These are phyloP conservation scores for Dalechampia spathulata DNA, from an alignment of 441 rosid species.

Conservation along the genomic window DNA sequence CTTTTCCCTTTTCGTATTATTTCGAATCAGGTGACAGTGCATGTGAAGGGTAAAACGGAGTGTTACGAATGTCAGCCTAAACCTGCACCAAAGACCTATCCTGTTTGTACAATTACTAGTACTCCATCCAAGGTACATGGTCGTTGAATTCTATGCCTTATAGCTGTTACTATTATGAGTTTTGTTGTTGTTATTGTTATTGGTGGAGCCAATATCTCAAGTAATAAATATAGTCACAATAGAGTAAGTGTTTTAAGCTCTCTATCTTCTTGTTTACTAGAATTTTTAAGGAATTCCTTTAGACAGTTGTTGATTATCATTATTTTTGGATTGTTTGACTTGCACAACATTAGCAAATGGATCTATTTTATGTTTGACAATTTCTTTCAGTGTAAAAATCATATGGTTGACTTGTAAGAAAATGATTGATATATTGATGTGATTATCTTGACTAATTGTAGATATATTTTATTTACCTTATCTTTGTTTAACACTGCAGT, in stretches of 20 bases:
- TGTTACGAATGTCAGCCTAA: slow-evolving; percentile 95
- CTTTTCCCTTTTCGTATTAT: not conserved
- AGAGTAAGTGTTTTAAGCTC: not conserved
- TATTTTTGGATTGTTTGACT: too few species aligned
- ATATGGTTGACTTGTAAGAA: not conserved
- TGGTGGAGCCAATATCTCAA: not conserved
- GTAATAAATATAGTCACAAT: not conserved
- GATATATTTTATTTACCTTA: slow-evolving; percentile 13
- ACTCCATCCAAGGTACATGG: slow-evolving; percentile 87
- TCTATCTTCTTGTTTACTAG: not conserved
- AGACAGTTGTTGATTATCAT: not conserved
- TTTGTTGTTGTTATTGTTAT: not conserved
- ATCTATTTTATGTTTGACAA: not conserved
- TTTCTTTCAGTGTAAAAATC: not conserved
- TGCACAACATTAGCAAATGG: too few species aligned
- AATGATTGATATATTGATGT: not conserved
- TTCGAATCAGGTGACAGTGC: slow-evolving; percentile 71
- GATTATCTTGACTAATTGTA: not conserved
- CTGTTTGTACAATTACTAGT: slow-evolving; percentile 97
- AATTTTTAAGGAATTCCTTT: not conserved
- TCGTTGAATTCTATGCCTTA: not conserved
- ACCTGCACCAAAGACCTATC: slow-evolving; percentile 96
- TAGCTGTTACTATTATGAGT: not conserved
- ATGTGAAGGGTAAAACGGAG: slow-evolving; percentile 85
- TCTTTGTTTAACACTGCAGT: slow-evolving; percentile 41